Base-by-base conservation (phyloP, 106 monocot species). In the Allium cepa region DNA sequence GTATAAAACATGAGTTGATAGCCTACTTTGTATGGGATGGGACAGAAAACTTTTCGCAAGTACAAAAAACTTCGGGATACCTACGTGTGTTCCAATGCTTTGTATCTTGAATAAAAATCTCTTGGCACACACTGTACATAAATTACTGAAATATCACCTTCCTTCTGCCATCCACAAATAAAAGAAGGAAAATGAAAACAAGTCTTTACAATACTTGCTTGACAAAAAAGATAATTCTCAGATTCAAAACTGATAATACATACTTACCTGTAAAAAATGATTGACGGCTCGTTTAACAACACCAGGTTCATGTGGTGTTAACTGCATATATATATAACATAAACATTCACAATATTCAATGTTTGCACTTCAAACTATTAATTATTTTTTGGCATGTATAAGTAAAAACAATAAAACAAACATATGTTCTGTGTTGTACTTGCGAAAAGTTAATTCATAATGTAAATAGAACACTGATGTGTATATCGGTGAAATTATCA, bases 71-170 rank as follows among this genome's bases (percentile, higher is more conserved):
- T 63, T 11, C 26, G 65, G 17, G 78, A 48, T 76, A 95, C 94
- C 66, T 86, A 95, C 95, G 82, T 95, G 60, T 90, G 85, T 66
- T 91, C 87, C 52, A 82, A 56, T 27, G 91, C 91, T 68, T 63
- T 91, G 85, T 78, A 95, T 79, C 95, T 83, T 73, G 95, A 78
- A 86, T 95, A 90, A 82, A 95, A 95, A 77, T 86, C 75, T 59
- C 75, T 53, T 71, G 91, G 85, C 81, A 95, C 81, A 78, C 75
- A 82, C 59, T 73, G 81, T 71, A 95, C 95, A 81, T 91, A 88
- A 58, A 75, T 78, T 64, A 95, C 77, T 59, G 45, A 73, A 76
- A 95, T 84, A 78, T 95, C 94, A 60, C 88, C 95, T 86, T 91
- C 91, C 53, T 82, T 95, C 95, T 95, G 76, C 64, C 51, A 75